Base-by-base conservation (phyloP, 768 basidiomycete species). In the Strobilomyces echinocephalus region DNA sequence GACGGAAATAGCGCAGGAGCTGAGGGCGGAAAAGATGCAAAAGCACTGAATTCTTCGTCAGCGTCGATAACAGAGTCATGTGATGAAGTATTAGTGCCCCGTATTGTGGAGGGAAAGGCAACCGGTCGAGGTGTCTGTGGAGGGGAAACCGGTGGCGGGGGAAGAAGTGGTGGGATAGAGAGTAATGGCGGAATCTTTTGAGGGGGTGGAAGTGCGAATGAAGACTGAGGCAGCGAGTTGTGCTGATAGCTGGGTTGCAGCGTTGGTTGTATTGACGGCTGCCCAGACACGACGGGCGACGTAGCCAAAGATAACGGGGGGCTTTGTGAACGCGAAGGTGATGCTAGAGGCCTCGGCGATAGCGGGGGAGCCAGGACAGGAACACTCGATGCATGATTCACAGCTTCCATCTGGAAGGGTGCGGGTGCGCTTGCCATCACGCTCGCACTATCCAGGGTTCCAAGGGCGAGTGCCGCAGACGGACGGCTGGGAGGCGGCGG, bases 41-140 rank as follows among this genome's bases (percentile, higher is more conserved):
- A 79, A 36, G 81, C 80, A 6, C 77, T 72, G 59, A 84, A 87
- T 45, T 83, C 81, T 51, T 75, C 74, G 36, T 72, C 65, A 1
- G 78, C 73, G 39, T 57, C 61, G 15, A 24, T 55, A 33, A 47
- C 24, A 24, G 67, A 62, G 34, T 67, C 62, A 24, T 63, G 57
- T 21, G 39, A 40, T 16, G 38, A 30, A 21, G 65, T 4, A 33
- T 31, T 40, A 18, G 43, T 50, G 44, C 24, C 34, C 52, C 24
- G 52, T 16, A 20, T 50, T 15, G 53, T 39, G 34, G 54, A 49
- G 45, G 62, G 49, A n/a, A 50, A 38, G 5, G 15, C 16, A 43
- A 28, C 18, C 21, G 66, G 68, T 28, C 68, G 59, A 21, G 70
- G 69, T n/a, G 70, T 69, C 38, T 67, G 67, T 26, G 72, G 62